A percentile compares a stretch with the other conserved stretches of the same genome.
Conservation (phyloP, 2,329 filamentous ascomycete species). For the Xylariaceae sp. region DNA sequence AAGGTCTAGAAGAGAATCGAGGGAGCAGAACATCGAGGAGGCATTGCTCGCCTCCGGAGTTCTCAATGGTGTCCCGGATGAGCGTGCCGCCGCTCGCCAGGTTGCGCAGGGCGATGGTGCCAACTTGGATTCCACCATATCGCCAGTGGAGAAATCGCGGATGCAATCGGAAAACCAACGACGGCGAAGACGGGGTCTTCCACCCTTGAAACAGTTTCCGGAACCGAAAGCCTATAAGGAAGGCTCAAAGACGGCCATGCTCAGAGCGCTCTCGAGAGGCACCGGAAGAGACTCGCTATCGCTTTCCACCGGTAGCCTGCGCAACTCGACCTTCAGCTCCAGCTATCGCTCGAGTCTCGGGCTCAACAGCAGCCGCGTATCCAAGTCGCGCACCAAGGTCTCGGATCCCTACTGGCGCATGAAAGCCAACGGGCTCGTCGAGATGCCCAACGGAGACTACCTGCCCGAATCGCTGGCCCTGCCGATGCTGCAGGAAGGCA, state of each 20-base stretch:
- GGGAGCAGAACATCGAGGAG: constrained; percentile 18
- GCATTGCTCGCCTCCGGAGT: constrained; percentile 22
- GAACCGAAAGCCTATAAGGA: constrained; percentile 17
- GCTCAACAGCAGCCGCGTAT: constrained; percentile 24
- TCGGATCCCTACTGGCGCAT: constrained; percentile 30
- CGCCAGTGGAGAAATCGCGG: constrained; percentile 6
- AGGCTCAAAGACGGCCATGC: constrained; percentile 24
- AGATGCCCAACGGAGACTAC: constrained; percentile 45
- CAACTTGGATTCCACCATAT: constrained; percentile 1
- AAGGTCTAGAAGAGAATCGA: constrained; percentile 6
- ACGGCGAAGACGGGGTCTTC: constrained; percentile 19
- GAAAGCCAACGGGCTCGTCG: constrained; percentile 34
- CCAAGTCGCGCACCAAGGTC: constrained; percentile 21
- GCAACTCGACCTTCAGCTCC: constrained; percentile 26
- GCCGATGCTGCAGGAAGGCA: constrained; percentile 35
- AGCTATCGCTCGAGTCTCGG: constrained; percentile 26
- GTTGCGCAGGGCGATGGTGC: constrained; percentile 12
- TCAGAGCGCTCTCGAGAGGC: constrained; percentile 19
- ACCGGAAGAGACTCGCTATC: constrained; percentile 19
- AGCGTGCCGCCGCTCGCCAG: constrained; percentile 17
- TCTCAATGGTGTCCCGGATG: constrained; percentile 19
- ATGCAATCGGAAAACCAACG: constrained; percentile 22
- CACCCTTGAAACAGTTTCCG: constrained; percentile 18
- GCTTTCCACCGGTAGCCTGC: constrained; percentile 22
- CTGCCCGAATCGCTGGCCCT: constrained; percentile 43